Percentiles rank a stretch among this genome's conserved stretches.
Conservation (phyloP, 2,329 filamentous ascomycete species). For the Lomentospora prolificans region DNA sequence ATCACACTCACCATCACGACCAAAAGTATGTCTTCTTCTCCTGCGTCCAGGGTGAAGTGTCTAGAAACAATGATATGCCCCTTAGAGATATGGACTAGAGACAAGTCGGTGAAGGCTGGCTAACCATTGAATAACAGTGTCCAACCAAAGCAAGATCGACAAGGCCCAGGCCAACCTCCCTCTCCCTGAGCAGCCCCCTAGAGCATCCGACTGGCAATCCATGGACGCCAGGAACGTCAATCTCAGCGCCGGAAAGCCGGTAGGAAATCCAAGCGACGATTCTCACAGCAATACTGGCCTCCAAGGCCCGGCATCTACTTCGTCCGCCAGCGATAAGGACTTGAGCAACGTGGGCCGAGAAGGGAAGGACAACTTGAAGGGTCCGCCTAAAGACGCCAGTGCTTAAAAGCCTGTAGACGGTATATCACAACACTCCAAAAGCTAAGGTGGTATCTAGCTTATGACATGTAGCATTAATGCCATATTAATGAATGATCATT, state of each 20-base stretch:
- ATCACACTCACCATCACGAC: too few relatives aligned
- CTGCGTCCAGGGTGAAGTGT: too few relatives aligned
- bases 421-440: too few relatives aligned
- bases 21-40: too few relatives aligned
- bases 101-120: too few relatives aligned
- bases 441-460: too few relatives aligned
- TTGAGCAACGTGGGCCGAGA: conserved; percentile 54
- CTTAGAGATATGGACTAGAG: too few relatives aligned
- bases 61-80: too few relatives aligned
- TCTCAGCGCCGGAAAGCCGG: conserved; percentile 52
- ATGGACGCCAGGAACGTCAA: conserved; percentile 59
- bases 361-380: conserved; percentile 45
- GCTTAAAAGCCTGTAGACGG: neutral
- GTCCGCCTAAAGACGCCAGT: neutral
- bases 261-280: conserved; percentile 43
- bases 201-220: conserved; percentile 70
- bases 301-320: conserved; percentile 47
- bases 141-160: conserved; percentile 57
- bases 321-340: conserved; percentile 33
- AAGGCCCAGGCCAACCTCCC: conserved; percentile 64
- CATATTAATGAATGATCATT: too few relatives aligned
- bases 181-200: conserved; percentile 67
- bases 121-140: conserved; percentile 12
- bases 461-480: too few relatives aligned
- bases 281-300: conserved; percentile 40